Evolutionary conservation across 192 early-diverging fungal species (phyloP).

Genomic region (Mortierella claussenii): DNA sequence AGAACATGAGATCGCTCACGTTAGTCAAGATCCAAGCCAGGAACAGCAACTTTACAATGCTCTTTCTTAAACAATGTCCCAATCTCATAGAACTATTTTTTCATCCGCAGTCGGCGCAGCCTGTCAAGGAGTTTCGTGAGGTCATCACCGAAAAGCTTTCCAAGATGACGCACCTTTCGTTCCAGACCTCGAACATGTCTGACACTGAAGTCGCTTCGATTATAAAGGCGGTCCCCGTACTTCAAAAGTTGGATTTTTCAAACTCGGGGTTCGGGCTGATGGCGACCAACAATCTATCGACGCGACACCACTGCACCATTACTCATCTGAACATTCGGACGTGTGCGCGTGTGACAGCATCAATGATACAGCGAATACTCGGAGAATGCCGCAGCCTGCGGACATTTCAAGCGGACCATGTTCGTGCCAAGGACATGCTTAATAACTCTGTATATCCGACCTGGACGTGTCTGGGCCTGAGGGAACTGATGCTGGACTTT

Average conservation of each 20-base stretch:
- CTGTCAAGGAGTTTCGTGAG: conserved; percentile 1
- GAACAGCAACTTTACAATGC: conserved; percentile 3
- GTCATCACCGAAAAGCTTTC: conserved; percentile 6
- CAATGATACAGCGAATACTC: conserved; percentile 30
- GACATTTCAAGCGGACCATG: conserved; percentile 15
- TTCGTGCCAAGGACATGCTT: conserved; percentile 29
- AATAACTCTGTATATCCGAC: conserved; percentile 29
- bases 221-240: conserved; percentile 12
- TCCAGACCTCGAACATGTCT: not conserved
- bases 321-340: conserved; percentile 21
- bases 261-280: conserved; percentile 28
- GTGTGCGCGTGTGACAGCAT: conserved; percentile 18
- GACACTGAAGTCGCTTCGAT: conserved; percentile 11
- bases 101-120: conserved; percentile 3
- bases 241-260: conserved; percentile 26
- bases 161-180: conserved; percentile 12
- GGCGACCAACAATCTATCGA: conserved; percentile 29
- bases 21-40: conserved; percentile 11
- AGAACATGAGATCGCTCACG: conserved; percentile 18
- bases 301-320: conserved; percentile 10
- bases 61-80: conserved; percentile 33
- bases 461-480: conserved; percentile 34
- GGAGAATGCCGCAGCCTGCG: conserved; percentile 28
- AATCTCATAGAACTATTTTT: conserved; percentile 21
- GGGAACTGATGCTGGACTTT: conserved; percentile 28